These are phyloP conservation scores for Fusarium fracticaudum DNA, from an alignment of 2,329 filamentous ascomycete genomes.

Conservation along the genomic window DNA sequence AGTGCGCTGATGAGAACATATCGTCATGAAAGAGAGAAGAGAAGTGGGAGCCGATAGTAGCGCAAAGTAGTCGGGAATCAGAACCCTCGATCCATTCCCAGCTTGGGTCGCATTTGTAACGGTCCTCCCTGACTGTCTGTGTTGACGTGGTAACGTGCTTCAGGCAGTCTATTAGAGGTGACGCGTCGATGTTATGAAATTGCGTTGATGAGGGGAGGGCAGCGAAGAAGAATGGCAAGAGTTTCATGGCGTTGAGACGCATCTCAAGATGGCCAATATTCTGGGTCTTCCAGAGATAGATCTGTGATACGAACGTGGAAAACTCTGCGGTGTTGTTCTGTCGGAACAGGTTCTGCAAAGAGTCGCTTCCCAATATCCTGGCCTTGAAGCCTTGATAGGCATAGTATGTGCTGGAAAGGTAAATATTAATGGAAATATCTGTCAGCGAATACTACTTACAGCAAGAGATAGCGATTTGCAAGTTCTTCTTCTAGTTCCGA, in stretches of 20 bases:
- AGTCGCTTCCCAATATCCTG: slow-evolving; percentile 22
- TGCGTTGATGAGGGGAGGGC: background rate
- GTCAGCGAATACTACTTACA: background rate
- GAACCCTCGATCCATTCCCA: slow-evolving; percentile 38
- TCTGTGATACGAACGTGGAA: slow-evolving; percentile 16
- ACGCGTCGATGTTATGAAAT: slow-evolving; percentile 27
- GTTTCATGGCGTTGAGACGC: slow-evolving; percentile 22
- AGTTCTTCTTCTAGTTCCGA: slow-evolving; percentile 28
- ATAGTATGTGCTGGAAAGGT: slow-evolving; percentile 16
- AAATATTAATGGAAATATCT: no score
- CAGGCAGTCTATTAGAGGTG: slow-evolving; percentile 19
- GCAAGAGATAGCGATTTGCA: slow-evolving; percentile 31
- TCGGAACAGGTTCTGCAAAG: slow-evolving; percentile 12
- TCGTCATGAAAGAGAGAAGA: slow-evolving; percentile 13
- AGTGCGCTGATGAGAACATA: fast-evolving
- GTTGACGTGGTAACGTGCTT: slow-evolving; percentile 14
- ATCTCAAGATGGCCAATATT: slow-evolving; percentile 30
- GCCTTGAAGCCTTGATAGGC: slow-evolving; percentile 35
- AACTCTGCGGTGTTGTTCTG: slow-evolving; percentile 11
- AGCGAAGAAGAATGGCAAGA: slow-evolving; percentile 34
- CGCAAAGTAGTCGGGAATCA: slow-evolving; percentile 26
- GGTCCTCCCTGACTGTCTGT: background rate
- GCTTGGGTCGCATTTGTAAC: slow-evolving; percentile 21
- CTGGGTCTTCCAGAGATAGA: slow-evolving; percentile 31
- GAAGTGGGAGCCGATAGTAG: slow-evolving; percentile 28